Percentiles rank a stretch among this genome's conserved stretches.
These are phyloP conservation scores for Eremochloa ophiuroides DNA, from an alignment of 176 grass and related monocot genomes.

Conservation along the genomic window DNA sequence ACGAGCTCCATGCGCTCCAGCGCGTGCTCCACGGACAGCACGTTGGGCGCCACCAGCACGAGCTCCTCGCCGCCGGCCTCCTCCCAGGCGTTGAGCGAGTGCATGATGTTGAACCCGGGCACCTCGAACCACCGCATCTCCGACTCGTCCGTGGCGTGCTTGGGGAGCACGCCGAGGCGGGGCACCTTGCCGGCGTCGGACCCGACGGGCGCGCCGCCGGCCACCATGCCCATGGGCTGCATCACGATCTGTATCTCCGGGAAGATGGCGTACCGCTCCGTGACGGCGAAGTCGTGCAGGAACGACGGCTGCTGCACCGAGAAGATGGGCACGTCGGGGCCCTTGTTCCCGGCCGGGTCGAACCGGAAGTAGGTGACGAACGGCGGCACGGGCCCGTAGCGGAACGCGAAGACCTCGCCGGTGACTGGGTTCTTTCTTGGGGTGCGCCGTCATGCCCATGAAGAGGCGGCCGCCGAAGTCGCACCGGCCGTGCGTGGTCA, in stretches of 20 bases:
- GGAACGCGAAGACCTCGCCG: conserved; percentile 78
- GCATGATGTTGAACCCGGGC: conserved; percentile 79
- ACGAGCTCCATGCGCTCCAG: conserved; percentile 69
- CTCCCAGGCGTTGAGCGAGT: conserved; percentile 88
- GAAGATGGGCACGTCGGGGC: conserved; percentile 76
- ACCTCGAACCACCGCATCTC: conserved; percentile 93
- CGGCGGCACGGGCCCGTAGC: conserved; percentile 67
- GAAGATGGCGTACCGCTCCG: conserved; percentile 63
- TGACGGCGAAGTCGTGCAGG: conserved; percentile 90
- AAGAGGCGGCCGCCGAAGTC: conserved; percentile 62
- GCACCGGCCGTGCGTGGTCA: conserved; percentile 52
- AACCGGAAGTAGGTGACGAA: conserved; percentile 89
- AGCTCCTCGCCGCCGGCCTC: conserved; percentile 51
- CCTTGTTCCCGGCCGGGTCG: conserved; percentile 70
- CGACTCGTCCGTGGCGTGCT: conserved; percentile 65
- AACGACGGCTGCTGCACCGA: conserved; percentile 68
- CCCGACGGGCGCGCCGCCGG: conserved; percentile 56
- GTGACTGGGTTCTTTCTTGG: conserved; percentile 78
- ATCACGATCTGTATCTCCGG: conserved; percentile 82
- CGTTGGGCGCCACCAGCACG: conserved; percentile 76
- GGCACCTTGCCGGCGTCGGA: conserved; percentile 56
- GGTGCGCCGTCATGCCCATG: conserved; percentile 96
- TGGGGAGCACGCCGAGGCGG: conserved; percentile 66
- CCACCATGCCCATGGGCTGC: conserved; percentile 86
- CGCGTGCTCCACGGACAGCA: conserved; percentile 81